Conservation (phyloP, 2,329 filamentous ascomycete species). For the Plectosphaerella plurivora region DNA sequence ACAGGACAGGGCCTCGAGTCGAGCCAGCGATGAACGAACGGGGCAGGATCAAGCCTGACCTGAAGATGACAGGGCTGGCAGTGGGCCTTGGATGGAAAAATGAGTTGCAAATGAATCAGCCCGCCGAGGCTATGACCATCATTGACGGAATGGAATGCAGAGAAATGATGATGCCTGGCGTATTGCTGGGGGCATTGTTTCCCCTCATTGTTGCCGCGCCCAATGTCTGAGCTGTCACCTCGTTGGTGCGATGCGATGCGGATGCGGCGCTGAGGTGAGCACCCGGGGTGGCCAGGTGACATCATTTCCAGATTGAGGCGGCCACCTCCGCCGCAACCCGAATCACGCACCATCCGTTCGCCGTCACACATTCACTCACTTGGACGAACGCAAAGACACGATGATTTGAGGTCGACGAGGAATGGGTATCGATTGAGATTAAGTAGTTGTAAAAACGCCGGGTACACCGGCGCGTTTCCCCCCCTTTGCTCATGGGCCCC, state of each 20-base stretch:
- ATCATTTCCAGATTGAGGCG: neutral
- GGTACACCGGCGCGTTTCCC: conserved; percentile 1
- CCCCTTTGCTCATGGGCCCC: neutral
- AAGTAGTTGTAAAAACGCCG: conserved; percentile 1
- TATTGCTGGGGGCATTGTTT: no score
- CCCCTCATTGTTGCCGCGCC: no score
- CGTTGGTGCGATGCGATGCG: neutral
- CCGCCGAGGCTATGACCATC: no score
- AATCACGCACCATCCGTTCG: neutral
- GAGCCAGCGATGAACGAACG: no score
- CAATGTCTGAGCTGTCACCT: no score
- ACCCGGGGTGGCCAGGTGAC: neutral
- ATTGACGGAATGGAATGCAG: no score
- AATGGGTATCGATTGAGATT: conserved; percentile 7
- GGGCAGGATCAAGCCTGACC: no score
- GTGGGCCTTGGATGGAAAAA: no score
- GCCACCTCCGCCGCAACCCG: neutral
- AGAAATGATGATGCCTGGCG: no score
- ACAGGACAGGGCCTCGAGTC: no score
- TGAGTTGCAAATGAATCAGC: no score
- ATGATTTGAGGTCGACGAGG: neutral
- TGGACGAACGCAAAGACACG: neutral
- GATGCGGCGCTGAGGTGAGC: neutral
- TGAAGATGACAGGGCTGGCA: no score
- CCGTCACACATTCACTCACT: neutral